Evolutionary conservation across 768 basidiomycete genomes (phyloP).

Genomic region (Russula ochroleuca): DNA sequence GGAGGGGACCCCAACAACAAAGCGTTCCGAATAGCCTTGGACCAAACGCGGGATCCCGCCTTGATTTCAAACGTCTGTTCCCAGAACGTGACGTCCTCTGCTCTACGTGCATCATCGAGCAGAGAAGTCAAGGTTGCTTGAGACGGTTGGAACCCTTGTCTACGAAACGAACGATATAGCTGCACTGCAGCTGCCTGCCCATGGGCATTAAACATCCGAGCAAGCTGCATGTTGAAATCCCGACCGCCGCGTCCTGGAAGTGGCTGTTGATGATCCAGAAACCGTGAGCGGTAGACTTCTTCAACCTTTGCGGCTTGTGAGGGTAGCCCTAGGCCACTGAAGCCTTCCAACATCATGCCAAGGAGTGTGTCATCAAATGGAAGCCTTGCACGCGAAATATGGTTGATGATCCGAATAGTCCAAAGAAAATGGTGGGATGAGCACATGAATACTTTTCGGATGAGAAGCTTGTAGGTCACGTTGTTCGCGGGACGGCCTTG

Average conservation of each 20-base stretch:
- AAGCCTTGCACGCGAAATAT: conserved; percentile 14
- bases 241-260: neutral
- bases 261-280: neutral
- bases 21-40: conserved; percentile 50
- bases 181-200: conserved; percentile 9
- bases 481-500: conserved; percentile 43
- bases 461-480: conserved; percentile 47
- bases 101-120: conserved; percentile 11
- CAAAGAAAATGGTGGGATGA: conserved; percentile 21
- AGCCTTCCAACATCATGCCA: conserved; percentile 25
- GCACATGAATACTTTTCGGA: conserved; percentile 40
- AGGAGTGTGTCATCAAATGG: conserved; percentile 27
- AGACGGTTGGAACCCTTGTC: conserved; percentile 20
- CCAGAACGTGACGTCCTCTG: conserved; percentile 30
- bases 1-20: conserved; percentile 38
- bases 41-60: conserved; percentile 48
- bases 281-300: conserved; percentile 21
- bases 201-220: conserved; percentile 1
- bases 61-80: conserved; percentile 41
- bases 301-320: conserved; percentile 24
- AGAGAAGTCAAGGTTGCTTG: conserved; percentile 21
- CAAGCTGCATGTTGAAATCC: conserved; percentile 19
- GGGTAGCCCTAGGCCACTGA: conserved; percentile 19
- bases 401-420: conserved; percentile 16
- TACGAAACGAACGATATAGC: conserved; percentile 11